These are phyloP conservation scores for Pseudogymnoascus sp. DNA, from an alignment of 2,329 filamentous ascomycete genomes.

Conservation along the genomic window DNA sequence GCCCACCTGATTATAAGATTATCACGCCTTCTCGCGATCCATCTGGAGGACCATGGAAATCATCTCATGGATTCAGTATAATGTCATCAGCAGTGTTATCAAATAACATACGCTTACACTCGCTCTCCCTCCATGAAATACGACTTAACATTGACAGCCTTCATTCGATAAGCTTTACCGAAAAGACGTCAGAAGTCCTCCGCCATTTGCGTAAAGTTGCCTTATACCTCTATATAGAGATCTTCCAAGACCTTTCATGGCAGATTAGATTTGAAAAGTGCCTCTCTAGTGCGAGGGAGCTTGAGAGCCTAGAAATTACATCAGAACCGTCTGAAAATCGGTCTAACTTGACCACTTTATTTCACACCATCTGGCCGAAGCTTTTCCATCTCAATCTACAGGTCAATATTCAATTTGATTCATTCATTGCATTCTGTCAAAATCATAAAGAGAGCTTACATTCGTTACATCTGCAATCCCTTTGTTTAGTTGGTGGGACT, in stretches of 20 bases:
- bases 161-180: neutral
- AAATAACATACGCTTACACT: neutral
- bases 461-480: neutral
- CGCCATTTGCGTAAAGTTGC: neutral
- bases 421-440: neutral
- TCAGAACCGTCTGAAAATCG: neutral
- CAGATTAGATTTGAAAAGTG: neutral
- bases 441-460: neutral
- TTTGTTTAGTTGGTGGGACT: neutral
- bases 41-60: neutral
- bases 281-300: neutral
- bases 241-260: neutral
- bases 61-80: neutral
- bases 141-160: neutral
- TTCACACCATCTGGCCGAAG: neutral
- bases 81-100: neutral
- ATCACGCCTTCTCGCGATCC: neutral
- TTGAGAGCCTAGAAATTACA: neutral
- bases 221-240: neutral
- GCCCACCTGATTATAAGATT: constrained; percentile 1
- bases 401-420: neutral
- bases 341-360: neutral
- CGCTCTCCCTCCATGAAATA: neutral
- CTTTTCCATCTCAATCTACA: neutral
- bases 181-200: neutral